A percentile compares a stretch with the other conserved stretches of the same genome.
These are phyloP conservation scores for Pleodorina starrii DNA, from an alignment of 139 green algal species.

Conservation along the genomic window DNA sequence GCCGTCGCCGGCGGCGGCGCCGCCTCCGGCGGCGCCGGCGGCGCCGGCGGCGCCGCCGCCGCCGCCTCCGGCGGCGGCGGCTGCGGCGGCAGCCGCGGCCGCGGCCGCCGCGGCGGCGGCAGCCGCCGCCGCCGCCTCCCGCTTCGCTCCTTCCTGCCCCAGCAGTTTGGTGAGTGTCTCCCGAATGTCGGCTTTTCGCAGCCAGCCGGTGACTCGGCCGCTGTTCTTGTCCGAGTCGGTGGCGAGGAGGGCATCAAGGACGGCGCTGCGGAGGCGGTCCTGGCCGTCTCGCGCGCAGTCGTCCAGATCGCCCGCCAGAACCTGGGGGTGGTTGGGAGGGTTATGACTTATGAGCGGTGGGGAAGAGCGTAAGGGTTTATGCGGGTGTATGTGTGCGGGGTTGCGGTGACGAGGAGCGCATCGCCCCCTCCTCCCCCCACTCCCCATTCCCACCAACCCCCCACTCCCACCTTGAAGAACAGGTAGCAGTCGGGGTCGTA, in stretches of 20 bases:
- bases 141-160: not conserved
- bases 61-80: not conserved
- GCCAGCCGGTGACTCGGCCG: slow-evolving; percentile 61
- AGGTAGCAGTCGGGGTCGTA: slow-evolving; percentile 72
- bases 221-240: not conserved
- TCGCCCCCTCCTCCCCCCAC: too few species aligned
- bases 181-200: slow-evolving; percentile 62
- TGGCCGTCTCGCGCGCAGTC: slow-evolving; percentile 54
- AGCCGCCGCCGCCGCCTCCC: slow-evolving; percentile 16
- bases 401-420: too few species aligned
- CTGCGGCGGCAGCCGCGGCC: not conserved
- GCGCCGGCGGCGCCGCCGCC: not conserved
- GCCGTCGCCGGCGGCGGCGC: too few species aligned
- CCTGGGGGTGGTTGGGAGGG: too few species aligned
- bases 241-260: slow-evolving; percentile 48
- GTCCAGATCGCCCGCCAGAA: slow-evolving; percentile 60
- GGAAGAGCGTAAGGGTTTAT: not conserved
- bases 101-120: not conserved
- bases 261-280: slow-evolving; percentile 44
- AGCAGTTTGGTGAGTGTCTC: slow-evolving; percentile 21
- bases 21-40: not conserved
- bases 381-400: not conserved
- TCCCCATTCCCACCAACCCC: too few species aligned
- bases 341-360: too few species aligned
- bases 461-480: slow-evolving; percentile 50